Conservation (phyloP, 2,329 filamentous ascomycete genomes). For the Dothistroma pini region DNA sequence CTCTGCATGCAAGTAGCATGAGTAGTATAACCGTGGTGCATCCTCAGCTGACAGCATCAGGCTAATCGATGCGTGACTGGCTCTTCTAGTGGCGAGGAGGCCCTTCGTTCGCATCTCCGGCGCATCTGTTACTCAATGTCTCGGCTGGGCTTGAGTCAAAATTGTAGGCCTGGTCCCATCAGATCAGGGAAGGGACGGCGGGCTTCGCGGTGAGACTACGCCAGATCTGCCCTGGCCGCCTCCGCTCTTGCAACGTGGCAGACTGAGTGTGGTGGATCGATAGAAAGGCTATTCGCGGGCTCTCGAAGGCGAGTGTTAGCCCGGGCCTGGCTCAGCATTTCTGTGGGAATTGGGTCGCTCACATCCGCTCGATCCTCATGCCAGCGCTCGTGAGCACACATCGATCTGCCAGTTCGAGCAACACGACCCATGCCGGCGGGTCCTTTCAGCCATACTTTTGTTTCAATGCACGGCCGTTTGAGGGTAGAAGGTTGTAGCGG, state of each 20-base stretch:
- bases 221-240: slow-evolving; percentile 42
- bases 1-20: slow-evolving; percentile 14
- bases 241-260: slow-evolving; percentile 53
- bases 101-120: slow-evolving; percentile 42
- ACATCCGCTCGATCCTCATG: slow-evolving; percentile 1
- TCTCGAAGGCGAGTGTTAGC: slow-evolving; percentile 23
- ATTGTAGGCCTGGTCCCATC: slow-evolving; percentile 41
- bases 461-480: slow-evolving; percentile 1
- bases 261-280: slow-evolving; percentile 35
- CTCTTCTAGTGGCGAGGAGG: slow-evolving; percentile 43
- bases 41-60: slow-evolving; percentile 37
- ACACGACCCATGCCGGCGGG: slow-evolving; percentile 4
- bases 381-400: slow-evolving; percentile 9
- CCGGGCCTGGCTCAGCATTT: slow-evolving; percentile 11
- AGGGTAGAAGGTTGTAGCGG: slow-evolving; percentile 1
- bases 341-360: slow-evolving; percentile 2
- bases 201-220: slow-evolving; percentile 18
- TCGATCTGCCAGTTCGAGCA: slow-evolving; percentile 8
- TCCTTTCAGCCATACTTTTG: not conserved
- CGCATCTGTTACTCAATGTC: slow-evolving; percentile 21
- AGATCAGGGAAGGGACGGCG: slow-evolving; percentile 23
- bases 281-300: slow-evolving; percentile 28
- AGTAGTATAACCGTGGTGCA: slow-evolving; percentile 31
- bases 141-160: slow-evolving; percentile 25
- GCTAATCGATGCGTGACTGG: slow-evolving; percentile 41